phyloP scores from a whole-genome alignment of 257 asterid genomes.

The Salvia hispanica region DNA sequence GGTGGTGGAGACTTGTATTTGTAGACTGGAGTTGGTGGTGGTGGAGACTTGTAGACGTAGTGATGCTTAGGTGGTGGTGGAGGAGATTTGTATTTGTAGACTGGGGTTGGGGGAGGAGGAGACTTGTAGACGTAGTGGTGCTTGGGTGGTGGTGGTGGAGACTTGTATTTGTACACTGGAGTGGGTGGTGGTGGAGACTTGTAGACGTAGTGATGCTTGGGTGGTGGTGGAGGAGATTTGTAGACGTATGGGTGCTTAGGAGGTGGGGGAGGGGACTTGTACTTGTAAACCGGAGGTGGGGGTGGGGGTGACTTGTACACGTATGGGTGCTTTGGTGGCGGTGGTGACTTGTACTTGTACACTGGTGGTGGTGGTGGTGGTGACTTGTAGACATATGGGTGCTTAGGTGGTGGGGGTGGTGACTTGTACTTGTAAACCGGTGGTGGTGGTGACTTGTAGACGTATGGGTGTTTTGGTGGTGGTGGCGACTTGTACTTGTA shows the following conservation, averaged over 20 bases:
- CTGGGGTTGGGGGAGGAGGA: background rate
- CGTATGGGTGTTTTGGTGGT: no score
- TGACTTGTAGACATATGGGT: no score
- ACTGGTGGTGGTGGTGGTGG: no score
- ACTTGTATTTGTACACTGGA: background rate
- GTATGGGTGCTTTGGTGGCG: no score
- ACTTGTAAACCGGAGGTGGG: no score
- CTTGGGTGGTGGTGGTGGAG: background rate
- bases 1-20: slow-evolving; percentile 9
- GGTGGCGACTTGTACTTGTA: no score
- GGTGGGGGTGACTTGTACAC: no score
- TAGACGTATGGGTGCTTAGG: background rate
- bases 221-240: slow-evolving; percentile 24
- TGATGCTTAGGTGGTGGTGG: background rate
- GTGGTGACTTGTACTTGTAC: no score
- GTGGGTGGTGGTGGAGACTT: background rate
- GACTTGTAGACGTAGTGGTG: slow-evolving; percentile 1
- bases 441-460: no score
- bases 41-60: background rate
- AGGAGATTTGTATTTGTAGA: slow-evolving; percentile 1
- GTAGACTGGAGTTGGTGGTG: background rate
- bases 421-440: no score
- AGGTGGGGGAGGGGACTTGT: no score
- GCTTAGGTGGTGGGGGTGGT: no score
- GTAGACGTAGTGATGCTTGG: background rate